Base-by-base conservation (phyloP, 768 basidiomycete genomes). In the Trametes gibbosa region DNA sequence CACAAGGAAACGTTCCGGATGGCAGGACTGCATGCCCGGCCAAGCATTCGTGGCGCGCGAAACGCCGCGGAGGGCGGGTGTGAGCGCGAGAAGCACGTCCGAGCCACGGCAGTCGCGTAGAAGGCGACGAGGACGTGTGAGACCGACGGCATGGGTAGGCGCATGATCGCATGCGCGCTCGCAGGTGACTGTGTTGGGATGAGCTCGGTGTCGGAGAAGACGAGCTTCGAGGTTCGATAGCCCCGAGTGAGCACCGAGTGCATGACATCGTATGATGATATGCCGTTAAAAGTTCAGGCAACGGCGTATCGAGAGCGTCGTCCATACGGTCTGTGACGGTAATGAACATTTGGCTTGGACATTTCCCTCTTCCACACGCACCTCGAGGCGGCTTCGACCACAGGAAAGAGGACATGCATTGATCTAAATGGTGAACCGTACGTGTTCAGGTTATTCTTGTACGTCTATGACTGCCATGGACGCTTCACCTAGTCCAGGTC, bases 111-210 rank as follows among this genome's bases (percentile, higher is more conserved):
- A 45, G 54, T 40, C 54, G 55, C n/a, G 25, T 39, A 47, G 53
- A 55, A 55, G 45, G 43, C 53, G 45, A 47, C 47, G 29, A 32
- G 47, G 4, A 29, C 25, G 29, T 14, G 47, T 56, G 55, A 56
- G 55, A 56, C 55, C 55, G 53, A 17, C 43, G 32, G 53, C 52
- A 42, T 53, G 52, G 52, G 42, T 8, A 46, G 19, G 46, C 55
- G 37, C 55, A 56, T 56, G 55, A 56, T 49, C 55, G 47, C 55
- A 46, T 47, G 17, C 35, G 34, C 19, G 39, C 55, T 46, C 23
- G 55, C 55, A 56, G 55, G 24, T 56, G 55, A 56, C 55, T 47
- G 47, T 19, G 47, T 56, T 32, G 39, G 55, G 47, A 16, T 29
- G 39, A 4, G 29, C 5, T 32, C 29, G 55, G 23, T 27, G 24